phyloP scores from a whole-genome alignment of 2,329 filamentous ascomycete species.

The Gyromitra esculenta region DNA sequence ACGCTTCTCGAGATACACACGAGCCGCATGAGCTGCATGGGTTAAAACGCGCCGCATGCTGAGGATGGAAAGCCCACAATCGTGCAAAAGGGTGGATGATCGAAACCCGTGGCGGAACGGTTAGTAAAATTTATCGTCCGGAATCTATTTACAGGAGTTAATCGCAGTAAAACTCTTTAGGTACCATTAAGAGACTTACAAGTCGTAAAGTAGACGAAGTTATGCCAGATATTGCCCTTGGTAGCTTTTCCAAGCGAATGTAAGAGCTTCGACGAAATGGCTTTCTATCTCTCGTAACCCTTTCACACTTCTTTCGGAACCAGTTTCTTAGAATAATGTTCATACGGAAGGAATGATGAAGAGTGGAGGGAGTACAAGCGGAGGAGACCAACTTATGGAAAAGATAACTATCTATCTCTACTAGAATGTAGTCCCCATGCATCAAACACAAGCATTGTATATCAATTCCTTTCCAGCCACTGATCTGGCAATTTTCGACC shows the following conservation, averaged over 20 bases:
- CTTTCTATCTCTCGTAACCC: constrained; percentile 26
- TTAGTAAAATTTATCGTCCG: constrained; percentile 6
- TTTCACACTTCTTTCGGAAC: constrained; percentile 42
- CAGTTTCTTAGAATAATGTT: constrained; percentile 34
- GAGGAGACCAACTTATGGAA: constrained; percentile 33
- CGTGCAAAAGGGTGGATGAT: background rate
- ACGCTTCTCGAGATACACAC: constrained; percentile 27
- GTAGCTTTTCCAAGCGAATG: constrained; percentile 21
- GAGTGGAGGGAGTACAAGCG: constrained; percentile 9
- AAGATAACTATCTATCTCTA: constrained; percentile 2
- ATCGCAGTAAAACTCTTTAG: background rate
- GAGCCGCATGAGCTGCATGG: constrained; percentile 31
- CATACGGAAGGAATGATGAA: constrained; percentile 31
- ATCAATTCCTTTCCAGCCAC: constrained; percentile 27
- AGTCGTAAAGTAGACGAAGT: constrained; percentile 28
- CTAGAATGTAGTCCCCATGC: background rate
- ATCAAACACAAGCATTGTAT: constrained; percentile 14
- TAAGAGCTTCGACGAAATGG: constrained; percentile 14
- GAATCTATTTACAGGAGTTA: constrained; percentile 27
- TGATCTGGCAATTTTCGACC: constrained; percentile 16
- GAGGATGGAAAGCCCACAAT: background rate
- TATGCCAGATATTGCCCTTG: constrained; percentile 6
- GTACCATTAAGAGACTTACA: constrained; percentile 15
- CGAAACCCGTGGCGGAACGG: background rate
- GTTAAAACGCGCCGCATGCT: constrained; percentile 38